These are phyloP conservation scores for Rhynchosporium graminicola DNA, from an alignment of 2,329 filamentous ascomycete genomes.

Conservation along the genomic window DNA sequence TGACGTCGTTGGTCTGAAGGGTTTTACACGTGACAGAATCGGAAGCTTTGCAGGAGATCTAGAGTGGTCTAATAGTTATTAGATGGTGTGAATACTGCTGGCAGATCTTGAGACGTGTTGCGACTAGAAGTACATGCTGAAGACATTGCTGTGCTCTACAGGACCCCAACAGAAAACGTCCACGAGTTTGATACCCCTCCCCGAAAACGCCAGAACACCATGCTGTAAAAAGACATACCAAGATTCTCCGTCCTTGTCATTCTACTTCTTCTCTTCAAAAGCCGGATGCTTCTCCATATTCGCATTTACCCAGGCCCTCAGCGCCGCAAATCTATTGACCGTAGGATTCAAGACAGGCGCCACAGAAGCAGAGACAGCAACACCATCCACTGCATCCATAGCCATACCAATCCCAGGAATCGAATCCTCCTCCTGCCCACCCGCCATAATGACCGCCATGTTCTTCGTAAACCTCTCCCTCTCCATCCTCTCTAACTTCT, in stretches of 20 bases:
- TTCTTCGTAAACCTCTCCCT: constrained; percentile 82
- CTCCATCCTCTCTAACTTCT: constrained; percentile 76
- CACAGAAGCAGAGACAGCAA: constrained; percentile 25
- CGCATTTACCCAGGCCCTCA: constrained; percentile 79
- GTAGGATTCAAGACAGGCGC: constrained; percentile 18
- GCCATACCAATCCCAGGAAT: constrained; percentile 4
- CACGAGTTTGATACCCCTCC: not conserved
- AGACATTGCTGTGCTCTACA: not conserved
- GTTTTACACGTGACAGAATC: not conserved
- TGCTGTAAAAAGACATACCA: constrained; percentile 14
- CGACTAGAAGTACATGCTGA: not conserved
- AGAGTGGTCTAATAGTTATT: not conserved
- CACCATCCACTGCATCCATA: constrained; percentile 24
- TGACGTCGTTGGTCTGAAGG: not conserved
- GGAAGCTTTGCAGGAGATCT: not conserved
- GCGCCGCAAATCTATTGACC: constrained; percentile 70
- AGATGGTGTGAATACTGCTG: not conserved
- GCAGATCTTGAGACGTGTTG: not conserved
- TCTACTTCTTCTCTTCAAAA: constrained; percentile 49
- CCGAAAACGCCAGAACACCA: constrained; percentile 14
- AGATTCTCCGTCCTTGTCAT: not conserved
- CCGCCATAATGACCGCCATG: constrained; percentile 65
- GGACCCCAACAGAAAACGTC: too few species aligned
- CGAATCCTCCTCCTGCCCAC: constrained; percentile 11
- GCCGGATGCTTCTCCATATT: constrained; percentile 89